Percentiles rank a stretch among this genome's conserved stretches.
phyloP scores from a whole-genome alignment of 176 grass and related monocot genomes.

The Carex cristatella region DNA sequence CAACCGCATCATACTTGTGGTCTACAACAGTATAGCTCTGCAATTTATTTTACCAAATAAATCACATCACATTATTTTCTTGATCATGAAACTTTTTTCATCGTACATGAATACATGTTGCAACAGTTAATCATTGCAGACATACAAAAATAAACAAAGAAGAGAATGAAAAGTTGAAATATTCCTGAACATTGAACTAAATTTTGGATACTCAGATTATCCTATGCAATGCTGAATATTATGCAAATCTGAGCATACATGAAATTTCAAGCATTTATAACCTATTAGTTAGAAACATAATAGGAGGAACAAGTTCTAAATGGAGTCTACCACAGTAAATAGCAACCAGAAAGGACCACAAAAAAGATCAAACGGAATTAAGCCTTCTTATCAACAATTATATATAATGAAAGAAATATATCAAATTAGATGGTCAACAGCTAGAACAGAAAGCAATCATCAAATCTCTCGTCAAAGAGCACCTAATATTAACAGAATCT shows the following conservation, averaged over 20 bases:
- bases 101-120: not conserved
- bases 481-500: not conserved
- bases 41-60: constrained; percentile 23
- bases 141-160: not conserved
- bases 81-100: not conserved
- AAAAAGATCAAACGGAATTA: not conserved
- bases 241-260: not conserved
- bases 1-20: constrained; percentile 89
- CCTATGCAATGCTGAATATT: not conserved
- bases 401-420: not conserved
- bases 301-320: not conserved
- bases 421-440: not conserved
- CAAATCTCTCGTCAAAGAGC: not conserved
- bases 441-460: not conserved
- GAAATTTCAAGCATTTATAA: not conserved
- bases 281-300: not conserved
- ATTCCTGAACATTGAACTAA: not conserved
- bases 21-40: constrained; percentile 87
- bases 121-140: not conserved
- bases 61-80: not conserved
- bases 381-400: not conserved
- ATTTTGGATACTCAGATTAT: not conserved
- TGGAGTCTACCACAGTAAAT: not conserved
- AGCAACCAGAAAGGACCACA: not conserved
- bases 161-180: not conserved